phyloP scores from a whole-genome alignment of 2,329 filamentous ascomycete genomes.

The Purpureocillium takamizusanense region DNA sequence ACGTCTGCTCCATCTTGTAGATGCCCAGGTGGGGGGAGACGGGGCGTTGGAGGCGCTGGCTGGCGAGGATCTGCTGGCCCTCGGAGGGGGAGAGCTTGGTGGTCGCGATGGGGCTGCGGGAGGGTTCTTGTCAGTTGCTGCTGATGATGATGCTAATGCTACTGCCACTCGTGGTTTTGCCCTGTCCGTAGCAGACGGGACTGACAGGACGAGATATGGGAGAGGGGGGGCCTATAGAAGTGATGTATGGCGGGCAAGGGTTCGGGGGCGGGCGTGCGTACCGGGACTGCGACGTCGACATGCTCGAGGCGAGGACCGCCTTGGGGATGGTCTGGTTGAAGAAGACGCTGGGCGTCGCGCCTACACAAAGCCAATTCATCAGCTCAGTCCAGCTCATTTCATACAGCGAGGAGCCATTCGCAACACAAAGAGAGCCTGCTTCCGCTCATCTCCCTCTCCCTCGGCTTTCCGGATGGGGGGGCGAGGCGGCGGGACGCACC shows the following conservation, averaged over 20 bases:
- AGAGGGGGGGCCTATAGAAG: too few species aligned
- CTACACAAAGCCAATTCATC: slow-evolving; percentile 19
- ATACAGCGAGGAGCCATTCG: too few species aligned
- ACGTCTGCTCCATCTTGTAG: slow-evolving; percentile 83
- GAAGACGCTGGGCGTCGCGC: slow-evolving; percentile 35
- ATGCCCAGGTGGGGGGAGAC: slow-evolving; percentile 77
- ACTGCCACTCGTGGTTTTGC: too few species aligned
- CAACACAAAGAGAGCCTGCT: too few species aligned
- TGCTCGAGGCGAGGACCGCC: slow-evolving; percentile 30
- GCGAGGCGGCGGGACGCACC: slow-evolving; percentile 28
- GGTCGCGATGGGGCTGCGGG: slow-evolving; percentile 42
- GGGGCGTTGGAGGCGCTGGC: slow-evolving; percentile 74
- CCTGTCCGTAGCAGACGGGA: too few species aligned
- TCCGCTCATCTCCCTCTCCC: too few species aligned
- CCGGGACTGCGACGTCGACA: slow-evolving; percentile 37
- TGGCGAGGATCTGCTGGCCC: slow-evolving; percentile 58
- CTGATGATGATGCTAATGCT: too few species aligned
- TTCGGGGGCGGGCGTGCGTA: slow-evolving; percentile 19
- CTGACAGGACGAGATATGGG: too few species aligned
- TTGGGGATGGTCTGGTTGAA: slow-evolving; percentile 38
- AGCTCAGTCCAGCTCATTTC: neutral
- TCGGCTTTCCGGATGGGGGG: slow-evolving; percentile 2
- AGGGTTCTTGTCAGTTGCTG: neutral
- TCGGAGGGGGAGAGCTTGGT: slow-evolving; percentile 46
- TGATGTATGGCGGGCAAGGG: too few species aligned